Base-by-base conservation (phyloP, 1,139 yeast species). In the Diutina pseudorugosa region DNA sequence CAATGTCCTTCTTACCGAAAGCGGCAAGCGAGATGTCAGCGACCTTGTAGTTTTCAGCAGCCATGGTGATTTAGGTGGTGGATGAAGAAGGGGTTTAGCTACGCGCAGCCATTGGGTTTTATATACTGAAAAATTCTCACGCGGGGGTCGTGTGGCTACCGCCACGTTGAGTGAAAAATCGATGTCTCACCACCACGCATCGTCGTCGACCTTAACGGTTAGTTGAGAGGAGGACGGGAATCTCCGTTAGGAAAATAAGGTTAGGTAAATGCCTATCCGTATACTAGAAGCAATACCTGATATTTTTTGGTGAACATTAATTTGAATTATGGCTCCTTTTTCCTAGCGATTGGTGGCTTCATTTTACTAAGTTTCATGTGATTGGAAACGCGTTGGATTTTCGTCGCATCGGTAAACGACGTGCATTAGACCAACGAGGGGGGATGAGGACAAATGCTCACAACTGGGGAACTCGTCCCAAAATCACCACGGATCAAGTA, bases 1-100 rank as follows among this genome's bases (percentile, higher is more conserved):
- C 98, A 68, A 93, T 93, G 77, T 93, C 99, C 78, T 93, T 94
- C 82, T 98, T 90, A 77, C 99, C 99, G 75, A 93, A 93, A 69
- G 98, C 98, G 69, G 99, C 98, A 64, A 93, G 83, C 65, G 97
- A 88, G 76, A 94, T 86, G 75, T 93, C 99, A 68, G 98, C 95
- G 71, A 93, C 96, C 77, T 94, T 93, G 82, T 84, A 93, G 76
- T 84, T 86, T 43, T 43, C 47, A 23, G 47, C 47, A 43, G 19
- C 47, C 47, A 43, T 43, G 30, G 1, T 43, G 45, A 6, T 42
- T 4, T 5, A 11, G 30, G 36, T 2, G 11, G 36, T 30, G 36
- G 36, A 30, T 30, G n/a, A 11, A 30, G 25, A 30, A 4, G 36
- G 36, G 14, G 3, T 30, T 27, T 27, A 12, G 36, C 14, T 14